Evolutionary conservation across 495 filamentous ascomycete species (phyloP), one percentile per base, ranked within the genome.

Genomic region (Rostrohypoxylon terebratum): DNA sequence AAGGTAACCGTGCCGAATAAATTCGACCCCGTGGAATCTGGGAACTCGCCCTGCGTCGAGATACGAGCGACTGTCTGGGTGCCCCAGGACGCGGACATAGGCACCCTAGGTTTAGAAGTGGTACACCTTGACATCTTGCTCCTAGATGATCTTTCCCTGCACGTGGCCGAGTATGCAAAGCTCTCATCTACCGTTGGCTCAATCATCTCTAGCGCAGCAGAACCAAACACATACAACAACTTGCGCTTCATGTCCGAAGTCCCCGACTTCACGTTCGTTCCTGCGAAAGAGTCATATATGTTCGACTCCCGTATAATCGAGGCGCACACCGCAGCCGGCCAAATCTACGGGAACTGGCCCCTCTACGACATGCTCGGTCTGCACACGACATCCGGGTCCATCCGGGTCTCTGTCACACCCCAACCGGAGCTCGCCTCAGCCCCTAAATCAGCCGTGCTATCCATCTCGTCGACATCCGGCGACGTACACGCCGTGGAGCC

Each of bases 31-130:
- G 14, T 47, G 25, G 60, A 71, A 13, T 54, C 63, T 25, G 59
- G 55, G 13, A 51, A 63, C 16, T 33, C 67, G 59, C 80, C 82
- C 8, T 85, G 84, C 61, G 66, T 84, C 10, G 78, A 76, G 33
- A 65, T 86, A 50, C 73, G 72, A 11, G 71, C 74, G 13, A 86
- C 82, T 9, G 69, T 81, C 44, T 84, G 82, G 81, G 79, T 84
- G 0, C 83, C 84, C 44, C 67, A 73, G 21, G 64, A 68, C 48
- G 76, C 70, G 1, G 53, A 51, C 16, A 76, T 85, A 4, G 57
- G 72, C 2, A 51, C 9, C 1, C 68, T 86, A 13, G 11, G n/a
- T 8, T 31, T 83, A 31, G 36, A 75, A 13, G 61, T 71, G 9
- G 47, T 78, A 13, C 81, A 83, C 14, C 81, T 86, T 6, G 79